Conservation (phyloP, 257 asterid genomes). For the Paulownia fortunei region DNA sequence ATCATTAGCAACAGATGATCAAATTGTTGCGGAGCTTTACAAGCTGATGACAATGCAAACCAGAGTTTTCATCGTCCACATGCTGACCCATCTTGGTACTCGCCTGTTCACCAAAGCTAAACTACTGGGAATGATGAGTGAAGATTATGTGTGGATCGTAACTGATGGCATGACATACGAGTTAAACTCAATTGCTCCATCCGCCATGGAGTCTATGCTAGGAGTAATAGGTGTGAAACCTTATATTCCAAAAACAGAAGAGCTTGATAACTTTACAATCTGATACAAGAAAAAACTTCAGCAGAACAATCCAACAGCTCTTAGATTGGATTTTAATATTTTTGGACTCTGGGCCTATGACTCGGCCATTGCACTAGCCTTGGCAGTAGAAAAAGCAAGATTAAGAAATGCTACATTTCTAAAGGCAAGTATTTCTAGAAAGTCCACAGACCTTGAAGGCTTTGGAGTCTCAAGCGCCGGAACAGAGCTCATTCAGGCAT, state of each 20-base stretch:
- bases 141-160: conserved; percentile 55
- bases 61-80: conserved; percentile 58
- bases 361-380: conserved; percentile 54
- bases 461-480: conserved; percentile 51
- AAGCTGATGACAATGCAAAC: conserved; percentile 59
- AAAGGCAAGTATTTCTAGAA: conserved; percentile 30
- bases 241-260: conserved; percentile 33
- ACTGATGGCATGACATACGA: conserved; percentile 51
- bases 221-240: conserved; percentile 66
- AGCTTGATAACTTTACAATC: conserved; percentile 34
- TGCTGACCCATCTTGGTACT: conserved; percentile 41
- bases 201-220: conserved; percentile 48
- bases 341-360: conserved; percentile 64
- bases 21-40: no score
- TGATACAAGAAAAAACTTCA: conserved; percentile 42
- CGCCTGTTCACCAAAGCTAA: conserved; percentile 44
- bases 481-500: conserved; percentile 39
- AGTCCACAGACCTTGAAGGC: conserved; percentile 45
- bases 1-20: no score
- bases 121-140: conserved; percentile 52
- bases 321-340: conserved; percentile 26
- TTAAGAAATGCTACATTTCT: conserved; percentile 13
- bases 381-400: conserved; percentile 49
- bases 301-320: conserved; percentile 18
- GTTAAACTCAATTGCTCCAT: conserved; percentile 31